phyloP scores from a whole-genome alignment of 441 rosid species.

The California macrophylla region DNA sequence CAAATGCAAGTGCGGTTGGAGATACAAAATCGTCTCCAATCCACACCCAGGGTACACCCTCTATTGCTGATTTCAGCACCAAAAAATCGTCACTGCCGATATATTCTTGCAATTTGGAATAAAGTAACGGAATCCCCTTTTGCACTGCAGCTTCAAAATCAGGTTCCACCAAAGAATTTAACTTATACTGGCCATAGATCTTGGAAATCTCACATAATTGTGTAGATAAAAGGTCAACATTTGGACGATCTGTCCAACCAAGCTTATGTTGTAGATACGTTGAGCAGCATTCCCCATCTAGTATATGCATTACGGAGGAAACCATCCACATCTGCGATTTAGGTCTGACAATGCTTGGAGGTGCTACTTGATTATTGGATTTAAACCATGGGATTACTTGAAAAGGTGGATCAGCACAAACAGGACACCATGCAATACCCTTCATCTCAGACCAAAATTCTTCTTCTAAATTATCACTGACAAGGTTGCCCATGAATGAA shows the following conservation, averaged over 20 bases:
- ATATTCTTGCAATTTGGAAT: slow-evolving; percentile 58
- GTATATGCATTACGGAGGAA: slow-evolving; percentile 63
- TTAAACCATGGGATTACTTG: slow-evolving; percentile 83
- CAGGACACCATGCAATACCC: slow-evolving; percentile 82
- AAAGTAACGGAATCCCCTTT: slow-evolving; percentile 58
- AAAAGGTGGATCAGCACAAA: slow-evolving; percentile 58
- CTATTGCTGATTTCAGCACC: slow-evolving; percentile 53
- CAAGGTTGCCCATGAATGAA: slow-evolving; percentile 40
- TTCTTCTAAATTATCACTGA: slow-evolving; percentile 53
- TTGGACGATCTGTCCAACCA: slow-evolving; percentile 73
- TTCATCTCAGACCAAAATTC: slow-evolving; percentile 83
- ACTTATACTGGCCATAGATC: slow-evolving; percentile 51
- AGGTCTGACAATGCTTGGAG: slow-evolving; percentile 78
- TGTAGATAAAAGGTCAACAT: slow-evolving; percentile 41
- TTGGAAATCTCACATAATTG: slow-evolving; percentile 74
- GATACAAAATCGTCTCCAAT: slow-evolving; percentile 88
- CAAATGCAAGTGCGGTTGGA: slow-evolving; percentile 83
- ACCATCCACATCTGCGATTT: slow-evolving; percentile 78
- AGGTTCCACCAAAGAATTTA: slow-evolving; percentile 38
- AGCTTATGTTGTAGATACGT: slow-evolving; percentile 55
- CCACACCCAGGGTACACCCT: slow-evolving; percentile 90
- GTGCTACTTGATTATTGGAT: slow-evolving; percentile 48
- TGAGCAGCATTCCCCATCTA: slow-evolving; percentile 62
- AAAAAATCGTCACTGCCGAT: slow-evolving; percentile 56
- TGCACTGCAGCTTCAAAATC: slow-evolving; percentile 54